These are phyloP conservation scores for Hirsutella minnesotensis DNA, from an alignment of 2,329 filamentous ascomycete species.

Conservation along the genomic window DNA sequence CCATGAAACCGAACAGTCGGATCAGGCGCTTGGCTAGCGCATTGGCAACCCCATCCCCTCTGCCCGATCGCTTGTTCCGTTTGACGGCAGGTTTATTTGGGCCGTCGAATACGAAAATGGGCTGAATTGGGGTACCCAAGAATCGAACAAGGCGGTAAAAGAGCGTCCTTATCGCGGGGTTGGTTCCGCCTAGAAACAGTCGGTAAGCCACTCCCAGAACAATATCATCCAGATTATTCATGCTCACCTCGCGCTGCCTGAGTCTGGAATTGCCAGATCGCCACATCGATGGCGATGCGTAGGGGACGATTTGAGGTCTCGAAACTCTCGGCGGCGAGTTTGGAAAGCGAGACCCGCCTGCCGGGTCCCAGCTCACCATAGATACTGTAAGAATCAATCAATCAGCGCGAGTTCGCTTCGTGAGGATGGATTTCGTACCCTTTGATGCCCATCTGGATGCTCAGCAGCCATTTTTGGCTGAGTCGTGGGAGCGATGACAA, in stretches of 20 bases:
- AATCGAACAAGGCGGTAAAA: constrained; percentile 83
- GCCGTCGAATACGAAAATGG: constrained; percentile 85
- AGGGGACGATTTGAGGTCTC: constrained; percentile 60
- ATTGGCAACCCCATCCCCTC: constrained; percentile 54
- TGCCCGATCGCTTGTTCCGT: constrained; percentile 63
- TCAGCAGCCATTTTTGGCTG: constrained; percentile 2
- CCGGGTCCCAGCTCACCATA: constrained; percentile 82
- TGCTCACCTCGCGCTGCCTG: constrained; percentile 61
- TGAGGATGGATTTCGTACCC: constrained; percentile 28
- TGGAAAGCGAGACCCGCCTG: constrained; percentile 67
- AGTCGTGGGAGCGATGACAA: background rate
- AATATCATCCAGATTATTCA: background rate
- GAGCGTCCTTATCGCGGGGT: constrained; percentile 80
- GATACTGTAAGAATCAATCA: constrained; percentile 46
- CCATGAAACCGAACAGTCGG: constrained; percentile 70
- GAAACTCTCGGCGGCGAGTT: constrained; percentile 68
- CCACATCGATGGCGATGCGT: constrained; percentile 83
- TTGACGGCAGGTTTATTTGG: constrained; percentile 79
- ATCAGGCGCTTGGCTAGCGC: constrained; percentile 76
- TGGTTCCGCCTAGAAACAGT: constrained; percentile 53
- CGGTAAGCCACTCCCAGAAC: background rate
- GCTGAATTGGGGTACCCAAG: constrained; percentile 65
- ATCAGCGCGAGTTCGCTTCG: background rate
- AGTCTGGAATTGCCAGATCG: constrained; percentile 94
- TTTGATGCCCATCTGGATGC: constrained; percentile 49